A percentile compares a stretch with the other conserved stretches of the same genome.
phyloP scores from a whole-genome alignment of 202 grass and related monocot species.

The Cymbopogon flexuosus region DNA sequence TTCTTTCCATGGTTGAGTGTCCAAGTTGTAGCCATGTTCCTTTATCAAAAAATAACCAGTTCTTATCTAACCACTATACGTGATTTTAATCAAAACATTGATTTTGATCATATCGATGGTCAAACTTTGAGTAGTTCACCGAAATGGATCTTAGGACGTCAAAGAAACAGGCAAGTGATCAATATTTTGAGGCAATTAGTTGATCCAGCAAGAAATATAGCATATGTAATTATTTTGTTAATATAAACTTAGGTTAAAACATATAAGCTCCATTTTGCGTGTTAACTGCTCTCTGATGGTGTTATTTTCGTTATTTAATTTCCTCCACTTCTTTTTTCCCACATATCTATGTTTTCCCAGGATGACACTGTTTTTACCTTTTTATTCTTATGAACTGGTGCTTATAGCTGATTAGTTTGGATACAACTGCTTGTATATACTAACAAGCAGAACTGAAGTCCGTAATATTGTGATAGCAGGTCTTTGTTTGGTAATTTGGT shows the following conservation, averaged over 20 bases:
- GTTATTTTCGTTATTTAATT: neutral
- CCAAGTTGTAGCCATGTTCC: neutral
- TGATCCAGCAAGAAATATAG: neutral
- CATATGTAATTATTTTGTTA: neutral
- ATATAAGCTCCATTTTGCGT: neutral
- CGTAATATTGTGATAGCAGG: neutral
- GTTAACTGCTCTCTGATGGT: neutral
- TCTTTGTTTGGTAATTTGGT: neutral
- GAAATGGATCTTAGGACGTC: neutral
- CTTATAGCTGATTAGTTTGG: neutral
- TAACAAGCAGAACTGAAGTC: neutral
- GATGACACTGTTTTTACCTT: neutral
- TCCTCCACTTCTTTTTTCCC: neutral
- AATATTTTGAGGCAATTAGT: neutral
- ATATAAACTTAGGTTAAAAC: neutral
- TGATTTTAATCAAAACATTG: neutral
- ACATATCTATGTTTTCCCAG: neutral
- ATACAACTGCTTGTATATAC: neutral
- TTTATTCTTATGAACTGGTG: neutral
- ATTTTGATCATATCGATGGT: neutral
- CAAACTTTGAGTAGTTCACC: neutral
- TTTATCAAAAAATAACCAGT: neutral
- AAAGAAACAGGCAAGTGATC: neutral
- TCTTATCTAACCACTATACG: neutral
- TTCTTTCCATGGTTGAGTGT: neutral